phyloP scores from a whole-genome alignment of 768 basidiomycete species.

The Saitozyma sp. region DNA sequence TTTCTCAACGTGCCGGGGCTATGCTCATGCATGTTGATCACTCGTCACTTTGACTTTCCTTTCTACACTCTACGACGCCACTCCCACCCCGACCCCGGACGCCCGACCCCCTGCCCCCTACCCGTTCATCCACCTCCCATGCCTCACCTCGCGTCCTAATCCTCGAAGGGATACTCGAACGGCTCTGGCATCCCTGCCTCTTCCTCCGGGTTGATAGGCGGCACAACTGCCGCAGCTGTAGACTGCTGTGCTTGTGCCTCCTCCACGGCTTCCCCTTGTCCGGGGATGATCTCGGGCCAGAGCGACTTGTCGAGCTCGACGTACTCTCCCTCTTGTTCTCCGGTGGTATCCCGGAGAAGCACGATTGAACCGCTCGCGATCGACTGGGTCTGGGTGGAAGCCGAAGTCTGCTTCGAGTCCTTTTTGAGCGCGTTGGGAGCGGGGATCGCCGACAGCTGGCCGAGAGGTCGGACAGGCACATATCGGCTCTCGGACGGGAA shows the following conservation, averaged over 20 bases:
- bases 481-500: conserved; percentile 77
- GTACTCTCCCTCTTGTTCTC: conserved; percentile 64
- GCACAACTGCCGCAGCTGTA: conserved; percentile 44
- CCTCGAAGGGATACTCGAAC: conserved; percentile 63
- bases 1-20: too few species aligned
- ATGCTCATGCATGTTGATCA: conserved; percentile 2
- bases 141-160: conserved; percentile 11
- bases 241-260: conserved; percentile 4
- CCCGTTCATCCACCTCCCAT: too few species aligned
- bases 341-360: conserved; percentile 73
- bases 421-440: not conserved
- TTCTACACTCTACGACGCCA: not conserved
- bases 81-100: not conserved
- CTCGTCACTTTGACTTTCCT: not conserved
- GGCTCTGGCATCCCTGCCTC: conserved; percentile 74
- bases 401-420: conserved; percentile 1
- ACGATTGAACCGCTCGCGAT: conserved; percentile 57
- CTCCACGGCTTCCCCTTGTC: conserved; percentile 6
- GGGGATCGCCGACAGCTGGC: conserved; percentile 16
- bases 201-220: conserved; percentile 38
- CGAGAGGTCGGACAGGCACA: conserved; percentile 80
- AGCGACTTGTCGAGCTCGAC: conserved; percentile 59
- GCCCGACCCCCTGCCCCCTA: too few species aligned
- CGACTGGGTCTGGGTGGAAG: conserved; percentile 60
- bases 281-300: conserved; percentile 22